These are phyloP conservation scores for Vitis rupestris DNA, from an alignment of 164 flowering plant species.

Conservation along the genomic window DNA sequence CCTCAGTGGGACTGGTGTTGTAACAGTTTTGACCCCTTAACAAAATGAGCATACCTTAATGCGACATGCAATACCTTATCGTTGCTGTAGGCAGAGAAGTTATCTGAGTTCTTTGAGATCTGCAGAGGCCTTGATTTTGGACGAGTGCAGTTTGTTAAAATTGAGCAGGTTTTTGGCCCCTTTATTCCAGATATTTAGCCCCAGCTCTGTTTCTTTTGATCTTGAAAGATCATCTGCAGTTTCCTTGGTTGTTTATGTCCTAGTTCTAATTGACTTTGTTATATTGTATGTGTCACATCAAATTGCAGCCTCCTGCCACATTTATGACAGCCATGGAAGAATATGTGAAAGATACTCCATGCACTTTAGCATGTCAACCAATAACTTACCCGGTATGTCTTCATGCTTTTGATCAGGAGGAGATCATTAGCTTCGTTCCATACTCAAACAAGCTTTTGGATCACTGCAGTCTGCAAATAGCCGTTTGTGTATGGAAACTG, in stretches of 20 bases:
- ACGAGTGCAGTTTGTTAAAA: constrained; percentile 27
- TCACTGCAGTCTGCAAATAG: too few species aligned
- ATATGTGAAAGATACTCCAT: constrained; percentile 33
- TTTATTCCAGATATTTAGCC: too few species aligned
- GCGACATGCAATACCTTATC: not conserved
- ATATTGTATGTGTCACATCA: not conserved
- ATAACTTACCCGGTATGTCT: constrained; percentile 12
- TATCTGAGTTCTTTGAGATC: constrained; percentile 47
- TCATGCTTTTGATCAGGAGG: not conserved
- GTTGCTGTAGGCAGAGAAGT: constrained; percentile 36
- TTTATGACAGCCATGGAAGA: constrained; percentile 40
- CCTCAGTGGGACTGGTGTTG: too few species aligned
- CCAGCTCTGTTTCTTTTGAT: not conserved
- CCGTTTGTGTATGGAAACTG: too few species aligned
- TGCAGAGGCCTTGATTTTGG: constrained; percentile 39
- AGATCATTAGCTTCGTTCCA: too few species aligned
- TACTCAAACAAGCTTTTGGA: too few species aligned
- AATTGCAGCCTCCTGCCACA: constrained; percentile 35
- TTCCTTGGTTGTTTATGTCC: not conserved
- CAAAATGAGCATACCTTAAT: too few species aligned
- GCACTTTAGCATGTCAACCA: constrained; percentile 18
- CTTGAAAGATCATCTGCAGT: not conserved
- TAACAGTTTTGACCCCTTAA: too few species aligned
- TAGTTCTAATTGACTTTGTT: not conserved
- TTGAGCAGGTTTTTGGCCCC: constrained; percentile 30